Evolutionary conservation across 495 filamentous ascomycete genomes (phyloP).

Genomic region (Talaromyces trachyspermus): DNA sequence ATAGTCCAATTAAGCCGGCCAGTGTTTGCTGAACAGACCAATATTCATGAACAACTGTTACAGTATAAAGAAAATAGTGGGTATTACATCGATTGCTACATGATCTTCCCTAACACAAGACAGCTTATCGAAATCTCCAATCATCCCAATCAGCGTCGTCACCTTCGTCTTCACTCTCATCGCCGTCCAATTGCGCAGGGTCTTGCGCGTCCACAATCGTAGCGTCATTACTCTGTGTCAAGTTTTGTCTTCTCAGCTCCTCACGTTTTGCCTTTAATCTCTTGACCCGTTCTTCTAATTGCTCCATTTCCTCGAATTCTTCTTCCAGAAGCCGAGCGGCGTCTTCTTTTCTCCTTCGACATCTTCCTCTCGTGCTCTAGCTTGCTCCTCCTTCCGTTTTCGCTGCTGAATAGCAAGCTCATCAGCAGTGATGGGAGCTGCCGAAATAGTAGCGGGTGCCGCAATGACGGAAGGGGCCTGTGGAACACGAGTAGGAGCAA

Average conservation of each 20-base stretch:
- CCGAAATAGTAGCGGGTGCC: conserved; percentile 54
- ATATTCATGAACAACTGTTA: too few species aligned
- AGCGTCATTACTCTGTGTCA: conserved; percentile 22
- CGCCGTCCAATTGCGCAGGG: conserved; percentile 38
- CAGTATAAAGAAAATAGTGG: too few species aligned
- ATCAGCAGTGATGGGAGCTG: conserved; percentile 57
- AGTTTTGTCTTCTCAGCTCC: conserved; percentile 41
- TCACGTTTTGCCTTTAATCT: conserved; percentile 67
- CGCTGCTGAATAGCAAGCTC: conserved; percentile 61
- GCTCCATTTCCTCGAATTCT: conserved; percentile 94
- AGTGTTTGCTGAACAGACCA: too few species aligned
- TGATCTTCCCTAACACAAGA: too few species aligned
- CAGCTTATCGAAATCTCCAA: conserved; percentile 60
- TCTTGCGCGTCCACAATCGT: conserved; percentile 25
- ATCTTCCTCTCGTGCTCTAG: conserved; percentile 46
- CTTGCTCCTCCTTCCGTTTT: conserved; percentile 46
- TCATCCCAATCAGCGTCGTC: conserved; percentile 59
- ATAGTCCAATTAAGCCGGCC: too few species aligned
- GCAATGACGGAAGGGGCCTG: conserved; percentile 26
- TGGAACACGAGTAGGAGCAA: conserved; percentile 39
- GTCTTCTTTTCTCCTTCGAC: conserved; percentile 82
- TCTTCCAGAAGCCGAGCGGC: conserved; percentile 71
- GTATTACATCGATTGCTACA: too few species aligned
- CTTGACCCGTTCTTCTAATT: conserved; percentile 71
- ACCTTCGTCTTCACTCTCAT: conserved; percentile 53